A percentile compares a stretch with the other conserved stretches of the same genome.
These are phyloP conservation scores for Gleditsia sinensis DNA, from an alignment of 306 rosid species.

Conservation along the genomic window DNA sequence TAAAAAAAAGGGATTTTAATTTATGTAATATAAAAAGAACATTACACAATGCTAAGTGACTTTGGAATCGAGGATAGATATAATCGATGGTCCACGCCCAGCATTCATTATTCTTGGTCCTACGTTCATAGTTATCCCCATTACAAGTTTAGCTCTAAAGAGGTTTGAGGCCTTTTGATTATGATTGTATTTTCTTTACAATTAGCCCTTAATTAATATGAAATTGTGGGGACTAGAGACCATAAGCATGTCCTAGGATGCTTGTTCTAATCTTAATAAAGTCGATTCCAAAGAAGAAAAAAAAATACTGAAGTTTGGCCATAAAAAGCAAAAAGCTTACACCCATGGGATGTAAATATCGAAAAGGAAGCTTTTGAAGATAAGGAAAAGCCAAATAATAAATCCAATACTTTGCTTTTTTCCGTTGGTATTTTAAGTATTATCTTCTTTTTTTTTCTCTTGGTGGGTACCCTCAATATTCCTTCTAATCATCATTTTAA, in stretches of 20 bases:
- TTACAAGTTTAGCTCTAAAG: not conserved
- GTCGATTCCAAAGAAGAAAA: constrained; percentile 28
- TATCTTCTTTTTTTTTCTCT: not conserved
- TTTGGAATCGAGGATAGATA: constrained; percentile 22
- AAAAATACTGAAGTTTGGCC: constrained; percentile 24
- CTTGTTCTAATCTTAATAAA: constrained; percentile 27
- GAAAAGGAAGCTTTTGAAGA: constrained; percentile 37
- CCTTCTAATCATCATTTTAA: constrained; percentile 43
- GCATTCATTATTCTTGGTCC: constrained; percentile 43
- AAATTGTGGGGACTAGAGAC: constrained; percentile 35
- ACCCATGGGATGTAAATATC: constrained; percentile 25
- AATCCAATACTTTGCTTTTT: constrained; percentile 44
- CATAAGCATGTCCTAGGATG: constrained; percentile 48
- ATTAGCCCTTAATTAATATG: constrained; percentile 1
- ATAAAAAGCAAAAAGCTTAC: constrained; percentile 26
- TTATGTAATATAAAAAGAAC: too few relatives aligned
- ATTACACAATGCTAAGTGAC: not conserved
- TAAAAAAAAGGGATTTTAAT: too few relatives aligned
- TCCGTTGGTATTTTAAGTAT: constrained; percentile 36
- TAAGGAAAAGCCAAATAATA: constrained; percentile 37
- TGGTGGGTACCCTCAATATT: constrained; percentile 41
- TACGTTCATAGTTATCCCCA: constrained; percentile 31
- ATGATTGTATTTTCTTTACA: not conserved
- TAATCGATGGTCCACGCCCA: constrained; percentile 26
- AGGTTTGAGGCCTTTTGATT: not conserved